Conservation (phyloP, 192 early-diverging fungal species). For the Haplosporangium gracile region DNA sequence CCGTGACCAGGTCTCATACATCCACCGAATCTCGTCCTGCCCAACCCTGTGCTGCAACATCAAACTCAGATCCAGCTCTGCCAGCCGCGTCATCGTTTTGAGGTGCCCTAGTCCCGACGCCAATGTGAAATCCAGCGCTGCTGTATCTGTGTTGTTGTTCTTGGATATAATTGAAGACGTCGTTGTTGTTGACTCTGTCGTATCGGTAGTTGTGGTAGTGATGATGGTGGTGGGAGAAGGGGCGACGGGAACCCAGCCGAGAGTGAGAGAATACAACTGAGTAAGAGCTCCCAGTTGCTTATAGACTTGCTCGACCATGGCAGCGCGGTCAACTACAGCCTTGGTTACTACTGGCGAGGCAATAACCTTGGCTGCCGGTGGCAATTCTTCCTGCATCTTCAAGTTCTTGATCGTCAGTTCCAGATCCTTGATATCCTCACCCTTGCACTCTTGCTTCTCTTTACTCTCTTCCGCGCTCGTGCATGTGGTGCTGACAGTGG, state of each 20-base stretch:
- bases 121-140: neutral
- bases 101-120: neutral
- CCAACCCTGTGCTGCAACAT: neutral
- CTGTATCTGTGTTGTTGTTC: neutral
- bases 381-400: neutral
- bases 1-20: neutral
- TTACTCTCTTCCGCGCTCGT: neutral
- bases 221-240: neutral
- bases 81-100: neutral
- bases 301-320: conserved; percentile 1
- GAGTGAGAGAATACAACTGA: neutral
- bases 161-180: neutral
- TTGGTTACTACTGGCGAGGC: neutral
- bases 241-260: neutral
- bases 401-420: neutral
- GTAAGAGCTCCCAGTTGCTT: neutral
- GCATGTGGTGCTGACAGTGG: neutral
- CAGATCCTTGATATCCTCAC: neutral
- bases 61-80: neutral
- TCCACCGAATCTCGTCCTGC: neutral
- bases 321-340: neutral
- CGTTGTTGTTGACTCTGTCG: neutral
- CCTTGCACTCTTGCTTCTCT: neutral
- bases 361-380: neutral
- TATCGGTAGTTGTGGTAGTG: neutral